A percentile compares a stretch with the other conserved stretches of the same genome.
These are phyloP conservation scores for Cucumis melo DNA, from an alignment of 306 rosid genomes.

Conservation along the genomic window DNA sequence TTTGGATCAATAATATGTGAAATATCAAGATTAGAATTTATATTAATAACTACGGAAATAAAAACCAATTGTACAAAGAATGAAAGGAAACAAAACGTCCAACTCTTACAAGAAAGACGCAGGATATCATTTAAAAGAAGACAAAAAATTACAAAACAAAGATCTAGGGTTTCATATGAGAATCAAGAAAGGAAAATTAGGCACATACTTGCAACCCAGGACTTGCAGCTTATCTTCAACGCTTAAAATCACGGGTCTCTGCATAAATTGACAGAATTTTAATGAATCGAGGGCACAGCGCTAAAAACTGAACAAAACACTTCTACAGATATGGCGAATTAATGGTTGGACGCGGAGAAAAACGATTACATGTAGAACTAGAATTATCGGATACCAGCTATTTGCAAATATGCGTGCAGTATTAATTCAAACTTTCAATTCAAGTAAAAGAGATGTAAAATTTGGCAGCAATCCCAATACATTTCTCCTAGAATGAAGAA, in stretches of 20 bases:
- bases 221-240: conserved; percentile 79
- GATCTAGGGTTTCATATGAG: neutral
- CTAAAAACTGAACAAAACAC: neutral
- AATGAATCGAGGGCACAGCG: neutral
- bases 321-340: neutral
- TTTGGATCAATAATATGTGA: neutral
- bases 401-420: neutral
- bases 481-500: neutral
- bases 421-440: neutral
- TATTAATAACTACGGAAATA: neutral
- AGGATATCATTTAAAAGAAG: neutral
- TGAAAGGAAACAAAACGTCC: neutral
- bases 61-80: neutral
- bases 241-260: conserved; percentile 80
- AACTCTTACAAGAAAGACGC: neutral
- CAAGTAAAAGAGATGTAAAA: neutral
- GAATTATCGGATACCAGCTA: neutral
- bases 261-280: conserved; percentile 2
- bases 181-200: neutral
- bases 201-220: conserved; percentile 71
- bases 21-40: neutral
- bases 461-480: neutral
- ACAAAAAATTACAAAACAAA: neutral
- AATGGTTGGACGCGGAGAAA: neutral
- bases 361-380: neutral